phyloP scores from a whole-genome alignment of 768 basidiomycete species.

The Lentinus brumalis region DNA sequence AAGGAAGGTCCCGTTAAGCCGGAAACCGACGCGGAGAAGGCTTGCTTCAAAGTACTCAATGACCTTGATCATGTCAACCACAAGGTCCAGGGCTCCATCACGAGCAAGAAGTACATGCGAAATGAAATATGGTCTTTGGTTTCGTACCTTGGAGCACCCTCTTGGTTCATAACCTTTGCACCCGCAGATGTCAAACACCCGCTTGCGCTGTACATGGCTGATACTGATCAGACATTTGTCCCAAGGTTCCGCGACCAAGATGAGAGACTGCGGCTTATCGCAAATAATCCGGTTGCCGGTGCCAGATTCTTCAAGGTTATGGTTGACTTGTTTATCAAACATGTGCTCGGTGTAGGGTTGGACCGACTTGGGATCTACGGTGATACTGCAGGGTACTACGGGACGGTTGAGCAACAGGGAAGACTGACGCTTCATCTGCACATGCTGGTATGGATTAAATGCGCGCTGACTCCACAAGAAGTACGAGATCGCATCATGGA shows the following conservation, averaged over 20 bases:
- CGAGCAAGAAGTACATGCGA: constrained; percentile 13
- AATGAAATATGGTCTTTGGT: constrained; percentile 23
- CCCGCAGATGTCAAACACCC: constrained; percentile 25
- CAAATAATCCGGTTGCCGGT: constrained; percentile 2
- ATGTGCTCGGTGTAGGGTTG: too few relatives aligned
- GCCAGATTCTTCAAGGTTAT: too few relatives aligned
- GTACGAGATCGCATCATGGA: too few relatives aligned
- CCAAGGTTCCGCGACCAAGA: neutral
- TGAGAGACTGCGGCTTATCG: constrained; percentile 12
- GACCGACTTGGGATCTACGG: too few relatives aligned
- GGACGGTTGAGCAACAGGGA: too few relatives aligned
- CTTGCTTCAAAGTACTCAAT: constrained; percentile 13
- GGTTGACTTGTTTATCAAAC: too few relatives aligned
- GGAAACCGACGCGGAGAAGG: constrained; percentile 7
- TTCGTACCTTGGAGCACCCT: constrained; percentile 12
- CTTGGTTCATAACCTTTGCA: constrained; percentile 27
- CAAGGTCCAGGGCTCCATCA: constrained; percentile 19
- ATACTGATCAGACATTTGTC: constrained; percentile 1
- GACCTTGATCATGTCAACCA: constrained; percentile 15
- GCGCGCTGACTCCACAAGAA: too few relatives aligned
- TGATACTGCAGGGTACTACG: too few relatives aligned
- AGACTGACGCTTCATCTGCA: too few relatives aligned
- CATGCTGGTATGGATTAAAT: too few relatives aligned
- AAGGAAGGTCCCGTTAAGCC: neutral
- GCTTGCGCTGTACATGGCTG: constrained; percentile 21